These are phyloP conservation scores for Trichoderma virens DNA, from an alignment of 495 filamentous ascomycete genomes.

Conservation along the genomic window DNA sequence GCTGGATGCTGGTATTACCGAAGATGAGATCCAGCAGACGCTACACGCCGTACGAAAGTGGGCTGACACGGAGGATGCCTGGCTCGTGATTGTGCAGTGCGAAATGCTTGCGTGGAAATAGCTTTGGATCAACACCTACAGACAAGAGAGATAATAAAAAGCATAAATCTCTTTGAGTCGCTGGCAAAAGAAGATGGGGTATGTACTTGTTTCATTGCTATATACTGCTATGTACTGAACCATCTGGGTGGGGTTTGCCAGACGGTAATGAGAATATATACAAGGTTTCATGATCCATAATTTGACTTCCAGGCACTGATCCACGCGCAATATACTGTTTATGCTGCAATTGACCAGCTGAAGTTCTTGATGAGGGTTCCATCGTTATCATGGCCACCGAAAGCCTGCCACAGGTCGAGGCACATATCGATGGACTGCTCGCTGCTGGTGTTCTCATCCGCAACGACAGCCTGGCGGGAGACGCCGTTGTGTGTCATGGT, in stretches of 20 bases:
- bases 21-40: conserved; percentile 30
- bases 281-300: background rate
- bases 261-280: background rate
- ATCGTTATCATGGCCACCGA: background rate
- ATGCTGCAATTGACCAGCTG: background rate
- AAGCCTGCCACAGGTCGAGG: background rate
- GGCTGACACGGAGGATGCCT: conserved; percentile 32
- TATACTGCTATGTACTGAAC: background rate
- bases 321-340: background rate
- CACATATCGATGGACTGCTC: conserved; percentile 6
- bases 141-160: background rate
- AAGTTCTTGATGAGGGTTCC: background rate
- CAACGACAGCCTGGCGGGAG: background rate
- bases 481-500: conserved; percentile 2
- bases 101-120: conserved; percentile 37
- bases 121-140: background rate
- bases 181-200: background rate
- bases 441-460: background rate
- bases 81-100: conserved; percentile 28
- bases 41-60: conserved; percentile 22
- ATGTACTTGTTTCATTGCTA: background rate
- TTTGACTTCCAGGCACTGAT: background rate
- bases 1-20: conserved; percentile 28
- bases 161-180: too few species aligned
- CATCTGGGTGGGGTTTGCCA: background rate